A percentile compares a stretch with the other conserved stretches of the same genome.
These are phyloP conservation scores for Amanita brunnescens DNA, from an alignment of 768 basidiomycete genomes.

Conservation along the genomic window DNA sequence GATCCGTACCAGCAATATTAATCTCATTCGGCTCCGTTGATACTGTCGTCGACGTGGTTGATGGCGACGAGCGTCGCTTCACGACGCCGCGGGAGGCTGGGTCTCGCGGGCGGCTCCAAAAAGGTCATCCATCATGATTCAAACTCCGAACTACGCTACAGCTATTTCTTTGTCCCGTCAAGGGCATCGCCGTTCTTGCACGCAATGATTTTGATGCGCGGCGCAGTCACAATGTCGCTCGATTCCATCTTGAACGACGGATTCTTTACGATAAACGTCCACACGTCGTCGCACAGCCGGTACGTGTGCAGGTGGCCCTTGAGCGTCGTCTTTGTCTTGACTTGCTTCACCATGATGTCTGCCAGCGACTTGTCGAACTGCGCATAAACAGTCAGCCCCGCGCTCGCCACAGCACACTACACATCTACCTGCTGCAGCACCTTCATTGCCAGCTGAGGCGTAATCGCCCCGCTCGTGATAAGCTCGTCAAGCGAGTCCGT, in stretches of 20 bases:
- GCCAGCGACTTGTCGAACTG: slow-evolving; percentile 97
- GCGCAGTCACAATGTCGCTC: slow-evolving; percentile 63
- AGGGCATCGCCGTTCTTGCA: slow-evolving; percentile 94
- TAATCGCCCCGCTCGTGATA: slow-evolving; percentile 93
- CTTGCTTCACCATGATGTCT: slow-evolving; percentile 85
- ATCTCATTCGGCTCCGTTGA: too few relatives aligned
- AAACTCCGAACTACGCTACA: background rate
- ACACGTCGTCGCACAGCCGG: slow-evolving; percentile 90
- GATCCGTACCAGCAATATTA: too few relatives aligned
- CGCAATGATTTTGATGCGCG: slow-evolving; percentile 94
- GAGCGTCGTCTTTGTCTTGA: slow-evolving; percentile 90
- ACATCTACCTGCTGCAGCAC: slow-evolving; percentile 82
- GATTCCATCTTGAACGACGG: slow-evolving; percentile 94
- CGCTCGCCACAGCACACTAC: background rate
- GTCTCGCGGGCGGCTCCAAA: slow-evolving; percentile 49
- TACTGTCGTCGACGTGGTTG: slow-evolving; percentile 27
- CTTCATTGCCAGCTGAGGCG: slow-evolving; percentile 97
- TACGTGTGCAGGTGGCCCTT: slow-evolving; percentile 96
- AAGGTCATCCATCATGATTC: slow-evolving; percentile 16
- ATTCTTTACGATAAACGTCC: slow-evolving; percentile 97
- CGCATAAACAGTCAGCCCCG: background rate
- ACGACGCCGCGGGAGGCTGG: slow-evolving; percentile 44
- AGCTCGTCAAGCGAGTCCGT: slow-evolving; percentile 98
- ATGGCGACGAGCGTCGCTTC: slow-evolving; percentile 22
- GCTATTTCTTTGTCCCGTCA: slow-evolving; percentile 70